These are phyloP conservation scores for Otatea glauca DNA, from an alignment of 176 grass and related monocot species.

Conservation along the genomic window DNA sequence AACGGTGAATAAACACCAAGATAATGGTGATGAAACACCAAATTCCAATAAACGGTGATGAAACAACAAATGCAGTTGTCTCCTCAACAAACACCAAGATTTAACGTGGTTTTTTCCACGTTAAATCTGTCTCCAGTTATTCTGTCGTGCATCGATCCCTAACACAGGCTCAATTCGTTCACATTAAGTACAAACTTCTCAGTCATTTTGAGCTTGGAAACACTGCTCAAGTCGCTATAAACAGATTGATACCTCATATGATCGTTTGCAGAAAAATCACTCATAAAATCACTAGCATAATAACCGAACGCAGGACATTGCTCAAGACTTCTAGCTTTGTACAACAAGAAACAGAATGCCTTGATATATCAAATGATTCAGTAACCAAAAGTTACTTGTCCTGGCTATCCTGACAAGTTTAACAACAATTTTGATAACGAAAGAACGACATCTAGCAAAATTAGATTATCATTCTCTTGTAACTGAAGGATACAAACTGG, in stretches of 20 bases:
- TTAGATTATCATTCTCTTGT: slow-evolving; percentile 10
- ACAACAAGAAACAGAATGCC: background rate
- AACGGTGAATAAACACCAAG: no score
- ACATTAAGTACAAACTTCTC: background rate
- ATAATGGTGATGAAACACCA: no score
- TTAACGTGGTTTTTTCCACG: no score
- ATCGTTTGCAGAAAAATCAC: background rate
- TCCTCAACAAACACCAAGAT: no score
- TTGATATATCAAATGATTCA: background rate
- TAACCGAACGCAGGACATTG: background rate
- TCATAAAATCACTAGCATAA: background rate
- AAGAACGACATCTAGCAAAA: background rate
- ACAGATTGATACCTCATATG: background rate
- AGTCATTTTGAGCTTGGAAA: background rate
- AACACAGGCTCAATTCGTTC: background rate
- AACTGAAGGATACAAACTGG: slow-evolving; percentile 45
- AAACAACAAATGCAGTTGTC: no score
- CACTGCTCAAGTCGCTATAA: background rate
- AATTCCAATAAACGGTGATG: no score
- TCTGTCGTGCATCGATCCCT: no score
- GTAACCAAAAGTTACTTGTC: background rate
- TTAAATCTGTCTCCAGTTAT: no score
- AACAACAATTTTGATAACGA: background rate
- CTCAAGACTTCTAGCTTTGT: background rate
- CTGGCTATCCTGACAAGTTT: background rate